A percentile compares a stretch with the other conserved stretches of the same genome.
Conservation (phyloP, 371 early-diverging fungal genomes). For the Conidiobolus incongruus region DNA sequence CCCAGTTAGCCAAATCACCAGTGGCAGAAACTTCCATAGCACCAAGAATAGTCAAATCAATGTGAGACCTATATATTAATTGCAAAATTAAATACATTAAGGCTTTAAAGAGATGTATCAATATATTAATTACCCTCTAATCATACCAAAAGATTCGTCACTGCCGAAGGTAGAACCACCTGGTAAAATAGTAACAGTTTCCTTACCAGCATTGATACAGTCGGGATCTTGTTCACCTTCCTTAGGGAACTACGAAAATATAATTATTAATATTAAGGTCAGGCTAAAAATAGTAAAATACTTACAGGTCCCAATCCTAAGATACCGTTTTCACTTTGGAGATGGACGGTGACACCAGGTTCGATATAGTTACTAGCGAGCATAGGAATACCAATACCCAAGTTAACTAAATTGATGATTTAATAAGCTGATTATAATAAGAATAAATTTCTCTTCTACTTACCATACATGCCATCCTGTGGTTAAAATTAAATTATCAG, state of each 20-base stretch:
- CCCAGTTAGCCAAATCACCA: conserved; percentile 51
- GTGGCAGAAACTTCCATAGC: conserved; percentile 34
- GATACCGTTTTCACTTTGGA: conserved; percentile 49
- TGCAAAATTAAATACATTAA: too few relatives aligned
- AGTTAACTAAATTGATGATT: conserved; percentile 16
- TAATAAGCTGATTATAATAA: not conserved
- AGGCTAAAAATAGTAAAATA: too few relatives aligned
- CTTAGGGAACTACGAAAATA: conserved; percentile 24
- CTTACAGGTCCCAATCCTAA: conserved; percentile 30
- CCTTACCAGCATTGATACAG: conserved; percentile 43
- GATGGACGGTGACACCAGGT: conserved; percentile 29
- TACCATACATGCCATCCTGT: conserved; percentile 31
- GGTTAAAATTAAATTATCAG: not conserved
- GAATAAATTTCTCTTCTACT: conserved; percentile 1
- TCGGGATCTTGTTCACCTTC: conserved; percentile 35
- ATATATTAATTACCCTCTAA: too few relatives aligned
- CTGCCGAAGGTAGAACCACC: conserved; percentile 30
- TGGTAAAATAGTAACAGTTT: conserved; percentile 30
- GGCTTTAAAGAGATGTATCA: too few relatives aligned
- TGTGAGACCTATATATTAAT: too few relatives aligned
- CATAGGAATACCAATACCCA: conserved; percentile 57
- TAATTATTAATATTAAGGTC: too few relatives aligned
- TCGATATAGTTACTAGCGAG: conserved; percentile 38
- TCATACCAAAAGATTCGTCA: conserved; percentile 40
- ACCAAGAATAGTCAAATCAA: conserved; percentile 37